phyloP scores from a whole-genome alignment of 1,284 basidiomycete genomes.

The Microbotryum violaceum region DNA sequence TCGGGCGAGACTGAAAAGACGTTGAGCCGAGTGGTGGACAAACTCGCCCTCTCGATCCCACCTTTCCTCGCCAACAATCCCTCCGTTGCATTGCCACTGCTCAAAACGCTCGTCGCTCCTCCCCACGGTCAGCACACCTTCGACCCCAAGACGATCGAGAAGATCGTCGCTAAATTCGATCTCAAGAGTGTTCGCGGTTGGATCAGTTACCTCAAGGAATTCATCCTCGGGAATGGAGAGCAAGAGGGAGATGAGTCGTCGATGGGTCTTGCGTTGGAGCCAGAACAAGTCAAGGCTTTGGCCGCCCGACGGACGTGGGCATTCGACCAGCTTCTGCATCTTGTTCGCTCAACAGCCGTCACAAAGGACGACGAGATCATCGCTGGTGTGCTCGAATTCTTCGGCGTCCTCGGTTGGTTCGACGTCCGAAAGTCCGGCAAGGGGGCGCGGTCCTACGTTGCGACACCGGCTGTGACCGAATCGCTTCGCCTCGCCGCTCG shows the following conservation, averaged over 20 bases:
- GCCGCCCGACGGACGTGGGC: slow-evolving; percentile 60
- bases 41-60: slow-evolving; percentile 59
- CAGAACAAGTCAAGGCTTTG: slow-evolving; percentile 24
- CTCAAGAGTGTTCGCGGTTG: slow-evolving; percentile 68
- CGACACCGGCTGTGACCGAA: slow-evolving; percentile 66
- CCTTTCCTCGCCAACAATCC: slow-evolving; percentile 17
- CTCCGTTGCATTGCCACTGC: slow-evolving; percentile 11
- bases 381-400: slow-evolving; percentile 66
- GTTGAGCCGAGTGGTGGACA: slow-evolving; percentile 42
- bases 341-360: slow-evolving; percentile 39
- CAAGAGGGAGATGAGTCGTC: slow-evolving; percentile 48
- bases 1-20: slow-evolving; percentile 23
- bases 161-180: slow-evolving; percentile 69
- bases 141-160: slow-evolving; percentile 74
- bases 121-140: slow-evolving; percentile 23
- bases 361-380: slow-evolving; percentile 76
- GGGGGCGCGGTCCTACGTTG: slow-evolving; percentile 56
- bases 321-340: slow-evolving; percentile 67
- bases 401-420: slow-evolving; percentile 76
- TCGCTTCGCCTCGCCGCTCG: slow-evolving; percentile 59
- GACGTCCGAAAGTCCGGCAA: slow-evolving; percentile 60
- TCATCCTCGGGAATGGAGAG: slow-evolving; percentile 45
- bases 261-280: slow-evolving; percentile 42
- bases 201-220: slow-evolving; percentile 60
- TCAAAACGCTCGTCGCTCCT: slow-evolving; percentile 18